phyloP scores from a whole-genome alignment of 441 rosid genomes.

The Raphanus hybrid region DNA sequence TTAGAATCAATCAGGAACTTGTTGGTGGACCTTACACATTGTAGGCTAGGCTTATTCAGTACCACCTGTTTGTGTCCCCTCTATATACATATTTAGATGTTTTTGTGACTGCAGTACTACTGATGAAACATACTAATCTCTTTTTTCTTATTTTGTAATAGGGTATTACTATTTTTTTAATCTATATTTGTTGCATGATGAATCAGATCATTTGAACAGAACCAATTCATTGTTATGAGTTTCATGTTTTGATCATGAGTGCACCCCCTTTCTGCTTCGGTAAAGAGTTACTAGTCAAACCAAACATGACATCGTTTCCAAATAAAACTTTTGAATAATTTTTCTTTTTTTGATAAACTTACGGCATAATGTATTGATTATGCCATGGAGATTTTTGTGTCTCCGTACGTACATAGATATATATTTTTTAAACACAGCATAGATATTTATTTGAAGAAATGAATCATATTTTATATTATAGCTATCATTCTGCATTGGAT shows the following conservation, averaged over 20 bases:
- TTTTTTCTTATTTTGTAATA: not conserved
- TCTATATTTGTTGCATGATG: not conserved
- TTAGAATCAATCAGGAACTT: conserved; percentile 36
- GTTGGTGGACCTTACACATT: conserved; percentile 32
- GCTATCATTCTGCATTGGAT: conserved; percentile 9
- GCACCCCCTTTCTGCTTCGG: not conserved
- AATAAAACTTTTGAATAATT: not conserved
- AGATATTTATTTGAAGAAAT: not conserved
- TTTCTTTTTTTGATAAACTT: not conserved
- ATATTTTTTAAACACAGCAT: too few species aligned
- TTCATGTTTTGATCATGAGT: conserved; percentile 12
- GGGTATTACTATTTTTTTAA: not conserved
- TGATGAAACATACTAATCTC: conserved; percentile 16
- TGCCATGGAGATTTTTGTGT: conserved; percentile 6
- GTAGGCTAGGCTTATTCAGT: conserved; percentile 32
- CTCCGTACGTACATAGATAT: not conserved
- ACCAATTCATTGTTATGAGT: not conserved
- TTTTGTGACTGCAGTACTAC: conserved; percentile 23
- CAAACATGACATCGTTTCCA: not conserved
- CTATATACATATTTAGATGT: conserved; percentile 14
- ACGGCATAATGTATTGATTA: not conserved
- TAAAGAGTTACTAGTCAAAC: not conserved
- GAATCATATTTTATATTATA: not conserved
- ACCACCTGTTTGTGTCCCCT: conserved; percentile 33
- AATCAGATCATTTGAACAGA: conserved; percentile 1